Evolutionary conservation across 768 basidiomycete genomes (phyloP), one percentile per base, ranked within the genome.

Genomic region (Lentinula aciculospora): DNA sequence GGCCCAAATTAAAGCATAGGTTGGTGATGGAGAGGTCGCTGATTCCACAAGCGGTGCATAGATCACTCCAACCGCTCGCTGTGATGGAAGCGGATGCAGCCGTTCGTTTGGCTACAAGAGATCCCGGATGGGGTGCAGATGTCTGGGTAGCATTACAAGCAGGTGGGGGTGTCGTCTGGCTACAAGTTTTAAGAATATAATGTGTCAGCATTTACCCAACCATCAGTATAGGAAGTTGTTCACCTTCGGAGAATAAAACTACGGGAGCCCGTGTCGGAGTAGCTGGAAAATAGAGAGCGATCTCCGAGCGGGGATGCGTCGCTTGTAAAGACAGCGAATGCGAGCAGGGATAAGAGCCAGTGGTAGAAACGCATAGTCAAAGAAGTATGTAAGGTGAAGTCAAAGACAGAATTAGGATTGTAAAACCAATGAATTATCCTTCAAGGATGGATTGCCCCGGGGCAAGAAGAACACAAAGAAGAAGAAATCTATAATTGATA

Each of bases 11-110:
- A 58, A 75, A 73, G 64, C 79, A 81, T 5, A 76, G 74, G 25
- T 74, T 66, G 17, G 60, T 39, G 12, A 72, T 75, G 64, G 70
- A 69, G 63, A 76, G 71, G 57, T 76, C 74, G 17, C 73, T 75
- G 21, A 32, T 39, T 12, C 75, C 75, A 59, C 75, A 75, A 48
- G 45, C 63, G 32, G 73, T 64, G 66, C 80, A 80, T 54, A 80
- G 75, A 42, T 69, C 69, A 59, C 77, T 76, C 79, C 78, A 81
- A 17, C 62, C 62, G 73, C 74, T 31, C 77, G 70, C 29, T 62
- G 70, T 51, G 69, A 73, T 54, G 69, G 72, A 56, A 74, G 72
- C 13, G 53, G 53, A 53, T 74, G 74, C 1, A 65, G 69, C 47
- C 73, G 48, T 31, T 57, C 42, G 58, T 54, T 45, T 64, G 60